Base-by-base conservation (phyloP, 371 early-diverging fungal species). In the Mucor saturninus region DNA sequence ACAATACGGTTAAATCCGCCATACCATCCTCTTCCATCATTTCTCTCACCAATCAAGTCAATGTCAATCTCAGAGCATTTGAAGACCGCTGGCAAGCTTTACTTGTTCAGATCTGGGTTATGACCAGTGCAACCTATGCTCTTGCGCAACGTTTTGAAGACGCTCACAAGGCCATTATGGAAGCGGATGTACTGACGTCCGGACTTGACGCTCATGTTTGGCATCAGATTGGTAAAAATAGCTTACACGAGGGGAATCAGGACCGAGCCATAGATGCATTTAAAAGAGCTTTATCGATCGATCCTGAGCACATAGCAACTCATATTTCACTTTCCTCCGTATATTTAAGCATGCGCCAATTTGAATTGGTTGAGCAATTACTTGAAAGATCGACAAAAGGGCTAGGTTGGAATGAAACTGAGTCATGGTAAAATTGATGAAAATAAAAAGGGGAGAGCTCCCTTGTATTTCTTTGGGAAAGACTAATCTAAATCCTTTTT, bases 361-460 rank as follows among this genome's bases (percentile, higher is more conserved):
- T 61, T 60, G 75, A 74, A n/a, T 53, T 77, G 13, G 78, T 75
- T 4, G 75, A 77, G 37, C 62, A 63, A 2, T 38, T 74, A 15
- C 43, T 77, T 53, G 71, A 74, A 28, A 68, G 65, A 30, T 62
- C 59, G 9, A 74, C 75, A n/a, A 62, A 60, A 30, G 70, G 73
- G 9, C 40, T 54, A 8, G 78, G 78, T 0, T 77, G 78, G 78
- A 67, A 77, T 48, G 64, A 70, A 54, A 45, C 66, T 11, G 68
- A 74, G 46, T 75, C 75, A 37, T 77, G 78, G 78, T 69, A 69
- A 54, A 21, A 14, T 6, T 14, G 13, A 40, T 40, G 14, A 43
- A 43, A 43, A 43, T n/a, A 43, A 43, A 42, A 13, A 42, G 13
- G 13, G n/a, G 43, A 5, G 43, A 48, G 29, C 21, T 21, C 21